Conservation (phyloP, 306 rosid species). For the Rubus idaeus region DNA sequence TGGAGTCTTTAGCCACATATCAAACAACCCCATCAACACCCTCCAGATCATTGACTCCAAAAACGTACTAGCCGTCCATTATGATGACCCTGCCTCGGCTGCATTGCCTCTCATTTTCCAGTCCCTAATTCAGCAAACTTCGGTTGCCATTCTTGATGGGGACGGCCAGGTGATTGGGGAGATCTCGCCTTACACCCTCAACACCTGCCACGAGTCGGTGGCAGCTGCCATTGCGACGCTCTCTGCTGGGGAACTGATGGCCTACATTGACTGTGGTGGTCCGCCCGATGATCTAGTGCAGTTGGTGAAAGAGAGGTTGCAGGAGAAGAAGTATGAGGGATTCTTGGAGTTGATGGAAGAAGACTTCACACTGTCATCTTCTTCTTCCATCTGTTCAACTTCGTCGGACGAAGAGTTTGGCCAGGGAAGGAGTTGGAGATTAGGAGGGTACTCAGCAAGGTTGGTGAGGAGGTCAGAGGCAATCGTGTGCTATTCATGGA, state of each 20-base stretch:
- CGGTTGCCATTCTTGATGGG: conserved; percentile 63
- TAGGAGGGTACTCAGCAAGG: conserved; percentile 55
- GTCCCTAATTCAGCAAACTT: conserved; percentile 49
- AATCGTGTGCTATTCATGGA: conserved; percentile 68
- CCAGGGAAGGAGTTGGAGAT: conserved; percentile 46
- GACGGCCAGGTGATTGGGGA: conserved; percentile 61
- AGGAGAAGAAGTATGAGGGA: conserved; percentile 39
- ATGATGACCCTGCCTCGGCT: conserved; percentile 64
- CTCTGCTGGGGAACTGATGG: conserved; percentile 73
- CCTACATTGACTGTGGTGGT: conserved; percentile 60
- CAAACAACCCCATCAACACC: conserved; percentile 47
- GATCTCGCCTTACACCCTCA: conserved; percentile 65
- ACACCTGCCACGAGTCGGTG: conserved; percentile 51
- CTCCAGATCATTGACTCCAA: conserved; percentile 49
- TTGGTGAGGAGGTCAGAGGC: conserved; percentile 63
- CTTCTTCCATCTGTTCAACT: conserved; percentile 51
- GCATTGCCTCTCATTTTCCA: conserved; percentile 53
- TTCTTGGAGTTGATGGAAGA: conserved; percentile 63
- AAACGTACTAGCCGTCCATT: conserved; percentile 43
- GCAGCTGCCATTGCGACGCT: conserved; percentile 60
- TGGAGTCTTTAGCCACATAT: conserved; percentile 50
- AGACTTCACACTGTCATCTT: conserved; percentile 42
- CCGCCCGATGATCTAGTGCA: conserved; percentile 78
- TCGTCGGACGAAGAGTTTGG: conserved; percentile 79
- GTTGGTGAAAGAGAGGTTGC: conserved; percentile 57